These are phyloP conservation scores for Ogataea henricii DNA, from an alignment of 805 yeast species.

Conservation along the genomic window DNA sequence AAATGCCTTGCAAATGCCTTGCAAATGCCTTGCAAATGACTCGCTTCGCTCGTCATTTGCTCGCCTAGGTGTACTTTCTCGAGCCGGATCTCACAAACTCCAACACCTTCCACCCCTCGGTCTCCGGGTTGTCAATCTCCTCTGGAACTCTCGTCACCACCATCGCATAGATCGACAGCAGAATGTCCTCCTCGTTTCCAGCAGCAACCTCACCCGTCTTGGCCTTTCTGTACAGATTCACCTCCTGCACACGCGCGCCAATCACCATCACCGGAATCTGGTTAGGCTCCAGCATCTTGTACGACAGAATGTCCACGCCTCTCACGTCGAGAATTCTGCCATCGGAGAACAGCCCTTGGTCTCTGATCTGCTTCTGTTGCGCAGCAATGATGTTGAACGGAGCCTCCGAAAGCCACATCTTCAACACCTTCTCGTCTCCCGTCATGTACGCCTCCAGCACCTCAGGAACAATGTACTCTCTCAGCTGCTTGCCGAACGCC, in stretches of 20 bases:
- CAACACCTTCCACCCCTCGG: conserved; percentile 96
- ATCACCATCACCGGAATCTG: conserved; percentile 91
- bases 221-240: conserved; percentile 81
- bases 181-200: conserved; percentile 91
- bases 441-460: conserved; percentile 91
- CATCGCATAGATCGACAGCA: conserved; percentile 93
- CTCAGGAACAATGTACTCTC: conserved; percentile 94
- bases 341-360: conserved; percentile 88
- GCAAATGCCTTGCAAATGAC: background rate
- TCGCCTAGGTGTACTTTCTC: conserved; percentile 64
- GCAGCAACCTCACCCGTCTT: conserved; percentile 95
- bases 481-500: conserved; percentile 75
- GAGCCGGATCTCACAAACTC: conserved; percentile 95
- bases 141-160: conserved; percentile 93
- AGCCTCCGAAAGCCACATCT: conserved; percentile 94
- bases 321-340: conserved; percentile 91
- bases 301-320: conserved; percentile 88
- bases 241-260: conserved; percentile 95
- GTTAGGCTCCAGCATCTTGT: conserved; percentile 85
- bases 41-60: background rate
- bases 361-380: conserved; percentile 86
- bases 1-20: no score
- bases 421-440: conserved; percentile 82
- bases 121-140: conserved; percentile 82
- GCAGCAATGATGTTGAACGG: conserved; percentile 95